Evolutionary conservation across 2,329 filamentous ascomycete species (phyloP).

Genomic region (Paraconiothyrium brasiliense): DNA sequence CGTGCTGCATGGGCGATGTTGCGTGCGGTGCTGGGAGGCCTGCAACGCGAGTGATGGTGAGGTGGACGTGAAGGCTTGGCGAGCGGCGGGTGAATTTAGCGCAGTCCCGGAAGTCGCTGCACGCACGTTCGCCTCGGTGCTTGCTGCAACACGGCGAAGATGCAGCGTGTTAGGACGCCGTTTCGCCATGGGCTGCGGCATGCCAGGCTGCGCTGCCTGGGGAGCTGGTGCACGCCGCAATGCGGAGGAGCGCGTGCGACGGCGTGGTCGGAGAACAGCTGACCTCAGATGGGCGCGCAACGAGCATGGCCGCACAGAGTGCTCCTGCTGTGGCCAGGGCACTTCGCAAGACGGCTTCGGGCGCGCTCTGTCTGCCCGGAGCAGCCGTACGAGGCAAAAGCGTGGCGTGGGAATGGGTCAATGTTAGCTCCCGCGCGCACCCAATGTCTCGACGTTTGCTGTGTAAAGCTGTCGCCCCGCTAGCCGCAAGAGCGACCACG

Average conservation of each 20-base stretch:
- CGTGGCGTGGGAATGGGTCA: neutral
- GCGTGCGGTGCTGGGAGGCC: constrained; percentile 4
- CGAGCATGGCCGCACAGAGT: too few relatives aligned
- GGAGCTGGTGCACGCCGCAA: neutral
- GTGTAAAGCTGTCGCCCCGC: neutral
- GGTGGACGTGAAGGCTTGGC: constrained; percentile 4
- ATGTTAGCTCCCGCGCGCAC: neutral
- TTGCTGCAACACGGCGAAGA: too few relatives aligned
- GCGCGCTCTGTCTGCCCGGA: too few relatives aligned
- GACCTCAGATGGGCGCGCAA: neutral
- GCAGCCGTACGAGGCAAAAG: neutral
- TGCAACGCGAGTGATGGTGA: constrained; percentile 1
- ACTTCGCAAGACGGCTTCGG: neutral
- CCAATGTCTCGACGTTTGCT: neutral
- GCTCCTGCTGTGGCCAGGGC: too few relatives aligned
- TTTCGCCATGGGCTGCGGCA: neutral
- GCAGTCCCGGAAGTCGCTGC: constrained; percentile 1
- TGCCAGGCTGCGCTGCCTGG: neutral
- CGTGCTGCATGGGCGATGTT: constrained; percentile 24
- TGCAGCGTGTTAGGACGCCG: neutral
- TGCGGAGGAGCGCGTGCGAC: neutral
- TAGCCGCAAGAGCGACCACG: neutral
- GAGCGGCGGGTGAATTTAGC: constrained; percentile 3
- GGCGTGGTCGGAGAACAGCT: constrained; percentile 5
- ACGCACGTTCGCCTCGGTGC: neutral